Evolutionary conservation across 805 yeast genomes (phyloP).

Genomic region (Wickerhamiella nectarea): DNA sequence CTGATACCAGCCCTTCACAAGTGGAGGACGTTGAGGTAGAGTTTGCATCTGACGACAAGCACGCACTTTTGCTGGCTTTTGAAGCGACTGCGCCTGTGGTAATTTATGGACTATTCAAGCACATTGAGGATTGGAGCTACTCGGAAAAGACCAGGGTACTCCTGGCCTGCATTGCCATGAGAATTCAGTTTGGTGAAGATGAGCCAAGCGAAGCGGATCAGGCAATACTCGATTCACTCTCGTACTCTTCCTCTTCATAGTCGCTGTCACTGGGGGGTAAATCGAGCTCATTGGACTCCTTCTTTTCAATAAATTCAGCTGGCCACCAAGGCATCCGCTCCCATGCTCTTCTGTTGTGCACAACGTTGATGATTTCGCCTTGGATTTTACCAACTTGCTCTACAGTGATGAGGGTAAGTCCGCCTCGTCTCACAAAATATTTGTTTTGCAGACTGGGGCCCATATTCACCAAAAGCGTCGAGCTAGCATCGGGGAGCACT

Average conservation of each 20-base stretch:
- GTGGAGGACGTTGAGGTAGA: background rate
- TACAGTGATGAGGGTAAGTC: constrained; percentile 22
- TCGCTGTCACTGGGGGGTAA: constrained; percentile 21
- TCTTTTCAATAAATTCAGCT: constrained; percentile 20
- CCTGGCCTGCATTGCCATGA: background rate
- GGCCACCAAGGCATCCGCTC: constrained; percentile 25
- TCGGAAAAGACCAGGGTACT: background rate
- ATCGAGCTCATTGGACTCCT: constrained; percentile 16
- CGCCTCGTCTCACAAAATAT: constrained; percentile 27
- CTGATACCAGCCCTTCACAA: background rate
- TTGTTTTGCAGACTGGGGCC: constrained; percentile 26
- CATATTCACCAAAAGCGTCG: constrained; percentile 22
- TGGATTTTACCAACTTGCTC: constrained; percentile 20
- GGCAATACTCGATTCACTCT: background rate
- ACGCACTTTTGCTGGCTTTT: background rate
- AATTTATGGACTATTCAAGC: background rate
- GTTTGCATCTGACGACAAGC: background rate
- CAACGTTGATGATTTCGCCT: constrained; percentile 26
- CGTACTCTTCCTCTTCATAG: constrained; percentile 14
- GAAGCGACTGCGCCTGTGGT: background rate
- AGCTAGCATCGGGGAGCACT: constrained; percentile 8
- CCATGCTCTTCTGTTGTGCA: constrained; percentile 25
- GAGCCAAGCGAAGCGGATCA: background rate
- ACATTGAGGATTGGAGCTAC: background rate
- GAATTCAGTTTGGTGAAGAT: background rate